These are phyloP conservation scores for Fusarium sp. DNA, from an alignment of 2,329 filamentous ascomycete species.

Conservation along the genomic window DNA sequence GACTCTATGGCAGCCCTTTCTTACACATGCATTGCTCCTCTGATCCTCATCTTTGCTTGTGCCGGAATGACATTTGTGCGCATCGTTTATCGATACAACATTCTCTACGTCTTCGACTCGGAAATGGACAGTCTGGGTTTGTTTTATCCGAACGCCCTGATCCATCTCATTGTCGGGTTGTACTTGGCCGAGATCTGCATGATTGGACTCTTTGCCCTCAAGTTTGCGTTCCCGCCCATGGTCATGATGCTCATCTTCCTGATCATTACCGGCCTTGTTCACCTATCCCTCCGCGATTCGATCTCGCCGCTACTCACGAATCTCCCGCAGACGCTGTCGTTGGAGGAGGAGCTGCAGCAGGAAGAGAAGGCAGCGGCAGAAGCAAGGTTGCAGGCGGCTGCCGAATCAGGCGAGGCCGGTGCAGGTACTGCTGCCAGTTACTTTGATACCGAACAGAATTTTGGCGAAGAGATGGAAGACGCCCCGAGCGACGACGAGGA, in stretches of 20 bases:
- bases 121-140: conserved; percentile 86
- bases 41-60: conserved; percentile 82
- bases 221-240: conserved; percentile 70
- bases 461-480: conserved; percentile 47
- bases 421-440: conserved; percentile 47
- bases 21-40: conserved; percentile 85
- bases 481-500: conserved; percentile 43
- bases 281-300: conserved; percentile 75
- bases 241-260: conserved; percentile 79
- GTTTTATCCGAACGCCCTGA: conserved; percentile 84
- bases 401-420: conserved; percentile 32
- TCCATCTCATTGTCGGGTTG: conserved; percentile 83
- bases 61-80: conserved; percentile 83
- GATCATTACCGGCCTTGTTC: conserved; percentile 77
- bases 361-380: conserved; percentile 59
- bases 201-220: conserved; percentile 82
- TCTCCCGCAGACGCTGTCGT: conserved; percentile 74
- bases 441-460: conserved; percentile 48
- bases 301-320: conserved; percentile 79
- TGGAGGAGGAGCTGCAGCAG: conserved; percentile 59
- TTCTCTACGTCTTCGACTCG: conserved; percentile 85
- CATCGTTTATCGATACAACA: conserved; percentile 86
- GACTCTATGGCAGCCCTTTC: conserved; percentile 67
- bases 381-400: conserved; percentile 36
- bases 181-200: conserved; percentile 85